These are phyloP conservation scores for Cryptococcus sp. DNA, from an alignment of 1,284 basidiomycete species.

Conservation along the genomic window DNA sequence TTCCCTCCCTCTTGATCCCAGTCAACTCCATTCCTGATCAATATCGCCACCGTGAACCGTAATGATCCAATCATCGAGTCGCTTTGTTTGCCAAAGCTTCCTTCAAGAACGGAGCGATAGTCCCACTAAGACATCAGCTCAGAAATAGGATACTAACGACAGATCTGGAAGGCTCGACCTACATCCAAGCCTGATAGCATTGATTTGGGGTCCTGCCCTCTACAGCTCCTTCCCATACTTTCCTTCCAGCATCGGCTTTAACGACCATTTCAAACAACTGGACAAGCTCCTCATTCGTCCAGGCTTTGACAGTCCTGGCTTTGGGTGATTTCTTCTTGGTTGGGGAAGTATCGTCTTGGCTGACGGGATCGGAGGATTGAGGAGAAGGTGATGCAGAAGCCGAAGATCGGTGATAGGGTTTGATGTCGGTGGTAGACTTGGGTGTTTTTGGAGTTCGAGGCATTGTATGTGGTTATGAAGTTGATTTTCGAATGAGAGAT, in stretches of 20 bases:
- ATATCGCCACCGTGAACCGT: no score
- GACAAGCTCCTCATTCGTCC: not conserved
- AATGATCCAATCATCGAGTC: no score
- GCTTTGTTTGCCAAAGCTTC: no score
- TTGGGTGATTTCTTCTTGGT: not conserved
- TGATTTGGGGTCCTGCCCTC: not conserved
- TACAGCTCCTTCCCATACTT: not conserved
- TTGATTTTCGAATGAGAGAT: not conserved
- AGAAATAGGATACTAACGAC: no score
- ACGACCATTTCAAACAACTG: not conserved
- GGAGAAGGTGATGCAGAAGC: not conserved
- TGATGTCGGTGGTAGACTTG: not conserved
- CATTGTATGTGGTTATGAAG: conserved; percentile 1
- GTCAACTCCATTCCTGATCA: no score
- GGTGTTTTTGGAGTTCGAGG: not conserved
- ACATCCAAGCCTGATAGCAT: not conserved
- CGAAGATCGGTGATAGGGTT: not conserved
- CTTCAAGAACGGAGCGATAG: no score
- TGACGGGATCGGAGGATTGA: not conserved
- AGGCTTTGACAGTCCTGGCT: not conserved
- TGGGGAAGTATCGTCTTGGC: not conserved
- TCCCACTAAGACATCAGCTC: no score
- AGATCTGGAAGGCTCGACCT: no score
- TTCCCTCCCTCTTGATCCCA: no score
- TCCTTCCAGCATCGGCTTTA: not conserved